Base-by-base conservation (phyloP, 2,329 filamentous ascomycete genomes). In the Rhytidhysteron rufulum region DNA sequence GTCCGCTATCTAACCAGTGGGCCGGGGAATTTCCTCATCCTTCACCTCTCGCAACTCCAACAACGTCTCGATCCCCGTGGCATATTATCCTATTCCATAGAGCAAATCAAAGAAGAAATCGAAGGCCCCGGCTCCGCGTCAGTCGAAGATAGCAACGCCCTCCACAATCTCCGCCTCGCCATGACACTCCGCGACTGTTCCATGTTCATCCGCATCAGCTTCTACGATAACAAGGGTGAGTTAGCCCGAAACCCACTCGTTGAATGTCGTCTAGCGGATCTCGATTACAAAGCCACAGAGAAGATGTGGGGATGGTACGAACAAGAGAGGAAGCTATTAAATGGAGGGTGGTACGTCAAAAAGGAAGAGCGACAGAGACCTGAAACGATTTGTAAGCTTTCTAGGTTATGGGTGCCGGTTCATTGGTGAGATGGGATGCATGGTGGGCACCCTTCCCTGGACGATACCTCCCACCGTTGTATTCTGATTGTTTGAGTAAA, bases 131-230 rank as follows among this genome's bases (percentile, higher is more conserved):
- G 8, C 9, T 42, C 55, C n/a, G 41, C 50, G 10, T 31, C 27
- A 7, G 24, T 43, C 1, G 19, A 43, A 32, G 16, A 30, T 13
- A 21, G 31, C 6, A 17, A 24, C 20, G 11, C 18, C 9, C 16
- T 32, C 30, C 25, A n/a, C 25, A 17, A 32, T 16, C 16, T 32
- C 7, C 11, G 30, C 9, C 8, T 32, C 13, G 70, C 71, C 8
- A 74, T 73, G 70, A 73, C 71, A 2, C 47, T 74, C 10, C 55
- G 71, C 24, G 71, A 74, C 41, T 73, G 70, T 43, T 70, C 70
- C 4, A 48, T 73, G 5, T 73, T 70, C 44, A 49, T 73, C 22
- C 51, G 53, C 11, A 50, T 62, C 8, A 21, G 29, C 22, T 39
- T 22, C 22, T 15, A 21, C 22, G 36, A 18, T 16, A 13, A 33